Evolutionary conservation across 768 basidiomycete species (phyloP).

Genomic region (Porphyrellus cyaneotinctus): DNA sequence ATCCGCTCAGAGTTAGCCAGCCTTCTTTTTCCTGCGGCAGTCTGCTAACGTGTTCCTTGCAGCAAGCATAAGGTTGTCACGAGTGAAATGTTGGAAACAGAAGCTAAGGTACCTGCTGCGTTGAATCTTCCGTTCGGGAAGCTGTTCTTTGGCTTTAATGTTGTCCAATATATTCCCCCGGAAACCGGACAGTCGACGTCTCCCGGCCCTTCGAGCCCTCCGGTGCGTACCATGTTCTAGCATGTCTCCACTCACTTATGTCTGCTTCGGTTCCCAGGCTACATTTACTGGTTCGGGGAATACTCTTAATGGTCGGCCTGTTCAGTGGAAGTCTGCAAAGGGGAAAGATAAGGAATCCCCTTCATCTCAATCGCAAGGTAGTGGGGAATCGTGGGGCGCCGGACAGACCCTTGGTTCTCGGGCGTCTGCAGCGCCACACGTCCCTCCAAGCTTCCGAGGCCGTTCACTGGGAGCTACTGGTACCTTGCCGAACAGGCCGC

Average conservation of each 20-base stretch:
- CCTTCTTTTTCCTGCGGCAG: background rate
- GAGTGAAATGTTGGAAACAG: conserved; percentile 68
- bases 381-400: conserved; percentile 38
- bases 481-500: conserved; percentile 37
- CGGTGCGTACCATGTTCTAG: conserved; percentile 22
- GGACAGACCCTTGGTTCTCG: conserved; percentile 51
- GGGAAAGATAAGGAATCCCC: conserved; percentile 52
- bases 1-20: conserved; percentile 77
- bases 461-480: conserved; percentile 55
- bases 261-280: conserved; percentile 24
- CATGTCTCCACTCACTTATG: background rate
- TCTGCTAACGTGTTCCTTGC: conserved; percentile 13
- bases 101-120: conserved; percentile 80
- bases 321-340: conserved; percentile 36
- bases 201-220: conserved; percentile 27
- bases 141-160: conserved; percentile 94
- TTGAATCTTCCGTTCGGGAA: conserved; percentile 90
- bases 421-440: conserved; percentile 14
- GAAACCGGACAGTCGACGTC: conserved; percentile 24
- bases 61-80: conserved; percentile 86
- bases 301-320: conserved; percentile 55
- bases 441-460: conserved; percentile 31
- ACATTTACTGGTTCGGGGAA: conserved; percentile 67
- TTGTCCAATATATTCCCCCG: conserved; percentile 62
- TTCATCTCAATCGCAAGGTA: conserved; percentile 29